Evolutionary conservation across 2,329 filamentous ascomycete genomes (phyloP), one percentile per base, ranked within the genome.

Genomic region (Lachnum nothofagi): DNA sequence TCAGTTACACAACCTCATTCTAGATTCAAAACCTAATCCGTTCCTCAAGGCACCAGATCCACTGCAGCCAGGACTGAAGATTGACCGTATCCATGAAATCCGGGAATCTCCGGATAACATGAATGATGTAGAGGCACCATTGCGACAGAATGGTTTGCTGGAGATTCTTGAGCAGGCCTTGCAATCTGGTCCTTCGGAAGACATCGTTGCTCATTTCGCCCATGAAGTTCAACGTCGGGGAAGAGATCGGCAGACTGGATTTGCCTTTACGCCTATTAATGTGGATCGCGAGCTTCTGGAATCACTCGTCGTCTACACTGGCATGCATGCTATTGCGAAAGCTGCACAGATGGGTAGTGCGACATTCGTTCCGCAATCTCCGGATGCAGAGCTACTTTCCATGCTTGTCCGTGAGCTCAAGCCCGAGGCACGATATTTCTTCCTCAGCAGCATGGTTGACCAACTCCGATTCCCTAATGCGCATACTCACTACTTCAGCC

Each of bases 401-500:
- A 83, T 86, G 59, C 76, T 98, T 24, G 79, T 88, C 8, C 84
- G 86, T 60, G 85, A 86, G 53, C 74, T 94, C 33, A 75, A 79
- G 33, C 79, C 87, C 0, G 88, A 94, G 67, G 82, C 83, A 19
- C 84, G 91, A 46, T 95, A 95, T 71, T 87, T 88, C 65, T 74
- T 98, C 50, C 70, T 97, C 49, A 83, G 79, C 59, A 88, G 87
- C 57, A 88, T 98, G 64, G 79, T 88, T 49, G 95, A 97, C 67
- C 91, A 97, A 69, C 79, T 98, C 42, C 86, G 93, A 52, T 95
- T 86, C 66, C 89, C 91, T 9, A 95, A 90, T 64, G 83, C 83
- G 42, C 83, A 94, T 63, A 98, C 93, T 10, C 86, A 91, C 63
- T 98, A 93, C 71, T 98, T 95, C 71, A 91, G 84, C 64, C 88